These are phyloP conservation scores for Blastobotrys chiropterorum DNA, from an alignment of 805 yeast species.

Conservation along the genomic window DNA sequence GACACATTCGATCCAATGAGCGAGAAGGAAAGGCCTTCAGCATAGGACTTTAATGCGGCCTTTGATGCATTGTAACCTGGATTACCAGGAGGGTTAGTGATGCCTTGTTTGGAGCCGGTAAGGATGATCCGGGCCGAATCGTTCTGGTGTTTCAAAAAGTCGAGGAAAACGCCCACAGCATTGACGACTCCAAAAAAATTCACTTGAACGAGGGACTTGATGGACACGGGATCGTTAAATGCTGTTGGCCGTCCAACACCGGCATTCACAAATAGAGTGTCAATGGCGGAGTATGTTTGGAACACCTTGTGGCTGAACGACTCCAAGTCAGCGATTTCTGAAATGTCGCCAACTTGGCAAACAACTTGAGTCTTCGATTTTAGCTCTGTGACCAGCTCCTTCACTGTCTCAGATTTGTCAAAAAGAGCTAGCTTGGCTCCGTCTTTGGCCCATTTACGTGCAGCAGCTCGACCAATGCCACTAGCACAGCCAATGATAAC, in stretches of 20 bases:
- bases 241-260: conserved; percentile 21
- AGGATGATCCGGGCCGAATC: conserved; percentile 21
- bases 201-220: conserved; percentile 19
- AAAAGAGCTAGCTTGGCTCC: conserved; percentile 25
- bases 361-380: conserved; percentile 7
- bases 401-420: conserved; percentile 15
- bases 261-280: conserved; percentile 24
- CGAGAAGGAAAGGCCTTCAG: conserved; percentile 25
- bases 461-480: conserved; percentile 25
- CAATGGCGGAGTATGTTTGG: conserved; percentile 17
- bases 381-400: conserved; percentile 7
- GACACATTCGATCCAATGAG: conserved; percentile 13
- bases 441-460: conserved; percentile 22
- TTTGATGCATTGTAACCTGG: conserved; percentile 53
- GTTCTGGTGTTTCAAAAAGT: too few species aligned
- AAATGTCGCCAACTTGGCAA: conserved; percentile 17
- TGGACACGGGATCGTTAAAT: conserved; percentile 17
- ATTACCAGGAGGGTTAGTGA: conserved; percentile 43
- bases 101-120: conserved; percentile 28
- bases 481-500: conserved; percentile 22
- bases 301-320: conserved; percentile 19
- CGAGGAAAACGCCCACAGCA: too few species aligned
- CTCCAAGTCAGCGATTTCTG: conserved; percentile 16
- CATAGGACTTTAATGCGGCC: conserved; percentile 46
- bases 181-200: conserved; percentile 25